Conservation (phyloP, 768 basidiomycete species). For the Rubroboletus pulcherrimus region DNA sequence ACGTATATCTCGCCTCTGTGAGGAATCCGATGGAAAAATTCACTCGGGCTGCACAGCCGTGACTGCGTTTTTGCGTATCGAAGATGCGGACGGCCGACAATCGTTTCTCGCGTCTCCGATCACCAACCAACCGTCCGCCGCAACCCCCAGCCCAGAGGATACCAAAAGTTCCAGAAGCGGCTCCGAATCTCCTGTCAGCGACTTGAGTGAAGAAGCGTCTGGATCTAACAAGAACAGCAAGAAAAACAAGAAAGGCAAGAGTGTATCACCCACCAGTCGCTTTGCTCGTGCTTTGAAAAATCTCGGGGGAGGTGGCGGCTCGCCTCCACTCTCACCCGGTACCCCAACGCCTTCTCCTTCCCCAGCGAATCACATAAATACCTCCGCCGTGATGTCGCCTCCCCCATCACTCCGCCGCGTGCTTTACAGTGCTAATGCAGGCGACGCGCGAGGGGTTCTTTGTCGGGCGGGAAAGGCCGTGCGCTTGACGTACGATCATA, state of each 20-base stretch:
- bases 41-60: conserved; percentile 98
- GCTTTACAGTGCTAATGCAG: conserved; percentile 93
- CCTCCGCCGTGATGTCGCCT: conserved; percentile 37
- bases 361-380: conserved; percentile 31
- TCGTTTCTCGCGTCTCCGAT: conserved; percentile 48
- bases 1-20: conserved; percentile 77
- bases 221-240: conserved; percentile 33
- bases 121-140: conserved; percentile 29
- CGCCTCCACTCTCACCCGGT: conserved; percentile 16
- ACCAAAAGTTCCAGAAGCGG: conserved; percentile 30
- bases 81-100: conserved; percentile 74
- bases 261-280: conserved; percentile 40
- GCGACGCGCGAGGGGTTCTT: conserved; percentile 92
- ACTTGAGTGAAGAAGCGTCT: conserved; percentile 36
- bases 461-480: conserved; percentile 89
- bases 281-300: conserved; percentile 55
- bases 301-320: conserved; percentile 36
- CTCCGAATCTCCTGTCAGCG: conserved; percentile 44
- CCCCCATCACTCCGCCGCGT: conserved; percentile 61
- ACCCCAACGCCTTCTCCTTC: conserved; percentile 2
- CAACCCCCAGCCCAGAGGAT: conserved; percentile 31
- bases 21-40: conserved; percentile 85
- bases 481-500: conserved; percentile 96
- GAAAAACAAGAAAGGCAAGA: conserved; percentile 43
- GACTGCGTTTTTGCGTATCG: conserved; percentile 89